A percentile compares a stretch with the other conserved stretches of the same genome.
These are phyloP conservation scores for Lepidium aucheri DNA, from an alignment of 345 rosid genomes.

Conservation along the genomic window DNA sequence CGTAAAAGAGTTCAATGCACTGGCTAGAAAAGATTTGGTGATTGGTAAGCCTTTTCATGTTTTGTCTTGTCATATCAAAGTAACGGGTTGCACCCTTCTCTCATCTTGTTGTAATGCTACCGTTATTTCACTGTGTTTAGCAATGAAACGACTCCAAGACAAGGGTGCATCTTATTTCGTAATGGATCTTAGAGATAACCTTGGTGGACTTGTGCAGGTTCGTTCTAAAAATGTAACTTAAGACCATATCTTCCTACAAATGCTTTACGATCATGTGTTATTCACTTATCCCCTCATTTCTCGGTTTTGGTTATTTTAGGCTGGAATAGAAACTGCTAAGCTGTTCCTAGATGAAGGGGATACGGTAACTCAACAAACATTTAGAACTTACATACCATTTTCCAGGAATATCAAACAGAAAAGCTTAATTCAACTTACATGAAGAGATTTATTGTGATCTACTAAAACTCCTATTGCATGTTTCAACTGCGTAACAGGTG, in stretches of 20 bases:
- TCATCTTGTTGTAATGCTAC: not conserved
- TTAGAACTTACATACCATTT: not conserved
- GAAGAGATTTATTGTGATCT: not conserved
- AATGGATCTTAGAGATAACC: slow-evolving; percentile 95
- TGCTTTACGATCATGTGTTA: not conserved
- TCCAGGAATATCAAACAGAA: not conserved
- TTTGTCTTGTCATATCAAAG: not conserved
- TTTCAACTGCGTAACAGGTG: slow-evolving; percentile 40
- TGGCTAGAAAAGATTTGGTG: slow-evolving; percentile 88
- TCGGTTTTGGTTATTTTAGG: slow-evolving; percentile 43
- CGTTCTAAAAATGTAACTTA: not conserved
- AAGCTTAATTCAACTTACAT: not conserved
- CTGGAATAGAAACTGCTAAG: slow-evolving; percentile 94
- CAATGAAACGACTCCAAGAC: slow-evolving; percentile 80
- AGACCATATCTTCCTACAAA: not conserved
- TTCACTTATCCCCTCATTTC: not conserved
- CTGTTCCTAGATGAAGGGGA: slow-evolving; percentile 82
- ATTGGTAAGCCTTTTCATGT: slow-evolving; percentile 43
- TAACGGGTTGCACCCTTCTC: not conserved
- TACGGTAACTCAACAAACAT: slow-evolving; percentile 40
- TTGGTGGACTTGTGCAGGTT: slow-evolving; percentile 96
- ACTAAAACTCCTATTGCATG: not conserved
- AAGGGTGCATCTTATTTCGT: slow-evolving; percentile 84
- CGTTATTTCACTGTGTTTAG: slow-evolving; percentile 30
- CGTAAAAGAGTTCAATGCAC: slow-evolving; percentile 87